These are phyloP conservation scores for Stromatinia cepivora DNA, from an alignment of 2,329 filamentous ascomycete genomes.

Conservation along the genomic window DNA sequence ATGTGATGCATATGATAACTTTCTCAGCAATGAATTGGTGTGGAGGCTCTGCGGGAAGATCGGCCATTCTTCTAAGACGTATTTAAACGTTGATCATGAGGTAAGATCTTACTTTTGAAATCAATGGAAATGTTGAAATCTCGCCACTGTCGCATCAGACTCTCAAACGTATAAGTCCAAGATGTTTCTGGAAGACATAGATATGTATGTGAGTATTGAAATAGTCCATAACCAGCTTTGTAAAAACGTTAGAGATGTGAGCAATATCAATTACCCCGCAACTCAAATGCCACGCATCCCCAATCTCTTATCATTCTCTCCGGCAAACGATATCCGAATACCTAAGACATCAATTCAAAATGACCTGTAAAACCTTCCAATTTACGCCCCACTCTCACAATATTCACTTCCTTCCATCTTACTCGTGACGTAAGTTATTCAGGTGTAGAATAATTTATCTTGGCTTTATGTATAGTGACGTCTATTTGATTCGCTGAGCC, in stretches of 20 bases:
- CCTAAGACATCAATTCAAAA: constrained; percentile 1
- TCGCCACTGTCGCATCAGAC: background rate
- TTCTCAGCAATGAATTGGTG: background rate
- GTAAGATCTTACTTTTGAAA: background rate
- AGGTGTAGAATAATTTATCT: constrained; percentile 1
- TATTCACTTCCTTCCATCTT: background rate
- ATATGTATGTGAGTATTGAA: background rate
- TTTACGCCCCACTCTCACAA: background rate
- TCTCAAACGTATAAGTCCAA: background rate
- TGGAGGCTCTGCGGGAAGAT: background rate
- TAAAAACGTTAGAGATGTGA: background rate
- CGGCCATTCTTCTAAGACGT: background rate
- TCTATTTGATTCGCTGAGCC: constrained; percentile 13
- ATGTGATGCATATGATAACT: background rate
- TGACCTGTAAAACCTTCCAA: background rate
- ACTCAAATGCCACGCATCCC: background rate
- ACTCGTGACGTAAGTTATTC: constrained; percentile 2
- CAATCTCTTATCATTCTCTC: background rate
- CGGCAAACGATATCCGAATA: constrained; percentile 8
- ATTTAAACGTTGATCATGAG: constrained; percentile 3
- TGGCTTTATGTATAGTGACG: constrained; percentile 19
- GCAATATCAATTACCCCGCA: background rate
- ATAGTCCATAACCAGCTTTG: background rate
- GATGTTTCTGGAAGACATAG: background rate
- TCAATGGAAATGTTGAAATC: background rate